phyloP scores from a whole-genome alignment of 2,329 filamentous ascomycete genomes.

The Stachybotrys chartarum region DNA sequence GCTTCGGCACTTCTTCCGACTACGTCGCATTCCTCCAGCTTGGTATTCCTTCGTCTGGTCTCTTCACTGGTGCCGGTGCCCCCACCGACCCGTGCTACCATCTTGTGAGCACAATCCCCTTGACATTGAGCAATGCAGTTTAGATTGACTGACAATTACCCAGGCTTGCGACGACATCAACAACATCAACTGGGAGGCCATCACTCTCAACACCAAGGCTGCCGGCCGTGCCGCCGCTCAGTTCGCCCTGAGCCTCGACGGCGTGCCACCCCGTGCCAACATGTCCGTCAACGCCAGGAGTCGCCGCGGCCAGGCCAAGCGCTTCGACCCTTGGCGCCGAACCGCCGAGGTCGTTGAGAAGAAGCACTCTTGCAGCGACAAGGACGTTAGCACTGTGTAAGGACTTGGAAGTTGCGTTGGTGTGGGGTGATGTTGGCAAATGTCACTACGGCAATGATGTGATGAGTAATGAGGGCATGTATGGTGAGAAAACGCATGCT shows the following conservation, averaged over 20 bases:
- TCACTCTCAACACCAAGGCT: conserved; percentile 29
- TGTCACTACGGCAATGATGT: background rate
- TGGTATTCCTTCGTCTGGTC: conserved; percentile 30
- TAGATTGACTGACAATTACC: background rate
- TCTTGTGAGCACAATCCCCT: conserved; percentile 7
- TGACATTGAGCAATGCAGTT: no score
- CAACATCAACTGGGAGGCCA: conserved; percentile 34
- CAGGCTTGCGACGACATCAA: conserved; percentile 27
- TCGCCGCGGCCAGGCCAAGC: conserved; percentile 14
- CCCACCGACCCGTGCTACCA: conserved; percentile 30
- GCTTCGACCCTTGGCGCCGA: conserved; percentile 16
- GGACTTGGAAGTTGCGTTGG: background rate
- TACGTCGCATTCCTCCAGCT: conserved; percentile 32
- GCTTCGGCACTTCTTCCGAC: conserved; percentile 30
- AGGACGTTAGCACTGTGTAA: conserved; percentile 14
- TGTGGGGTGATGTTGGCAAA: background rate
- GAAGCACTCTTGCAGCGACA: conserved; percentile 18
- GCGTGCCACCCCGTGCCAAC: conserved; percentile 23
- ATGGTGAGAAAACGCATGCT: background rate
- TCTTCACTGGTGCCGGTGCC: conserved; percentile 31
- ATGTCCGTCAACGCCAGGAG: conserved; percentile 18
- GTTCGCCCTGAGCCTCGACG: conserved; percentile 27
- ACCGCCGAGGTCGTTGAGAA: conserved; percentile 16
- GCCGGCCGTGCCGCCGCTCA: conserved; percentile 44
- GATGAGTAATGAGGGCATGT: background rate